Conservation (phyloP, 1,284 basidiomycete species). For the Fomitopsis pinicola region DNA sequence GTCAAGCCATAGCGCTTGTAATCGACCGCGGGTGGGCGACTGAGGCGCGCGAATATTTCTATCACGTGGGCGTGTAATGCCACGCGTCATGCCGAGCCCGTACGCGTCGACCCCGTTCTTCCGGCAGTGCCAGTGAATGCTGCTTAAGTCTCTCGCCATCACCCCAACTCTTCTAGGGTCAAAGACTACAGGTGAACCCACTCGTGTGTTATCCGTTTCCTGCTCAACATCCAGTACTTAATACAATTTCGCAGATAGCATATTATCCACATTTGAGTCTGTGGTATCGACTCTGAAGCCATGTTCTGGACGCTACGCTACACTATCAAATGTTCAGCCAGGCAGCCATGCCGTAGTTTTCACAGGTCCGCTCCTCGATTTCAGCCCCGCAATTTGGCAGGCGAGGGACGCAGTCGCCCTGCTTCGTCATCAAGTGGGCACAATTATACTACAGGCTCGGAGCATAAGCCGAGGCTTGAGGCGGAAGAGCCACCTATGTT, state of each 20-base stretch:
- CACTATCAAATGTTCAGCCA: background rate
- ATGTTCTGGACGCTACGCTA: slow-evolving; percentile 24
- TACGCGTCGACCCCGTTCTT: background rate
- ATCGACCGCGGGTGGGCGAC: background rate
- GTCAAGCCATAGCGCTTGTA: too few species aligned
- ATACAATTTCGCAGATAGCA: too few species aligned
- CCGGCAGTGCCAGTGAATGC: background rate
- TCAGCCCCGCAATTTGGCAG: background rate
- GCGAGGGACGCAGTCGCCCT: background rate
- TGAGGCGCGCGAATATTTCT: background rate
- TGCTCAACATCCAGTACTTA: background rate
- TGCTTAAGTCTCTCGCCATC: background rate
- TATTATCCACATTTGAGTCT: too few species aligned
- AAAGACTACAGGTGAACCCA: too few species aligned
- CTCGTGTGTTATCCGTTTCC: background rate
- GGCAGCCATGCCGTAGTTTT: background rate
- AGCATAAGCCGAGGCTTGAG: background rate
- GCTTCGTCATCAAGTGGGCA: background rate
- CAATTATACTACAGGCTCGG: background rate
- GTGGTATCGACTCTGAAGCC: background rate
- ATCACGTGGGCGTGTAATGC: background rate
- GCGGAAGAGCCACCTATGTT: slow-evolving; percentile 13
- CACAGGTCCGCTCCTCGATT: background rate
- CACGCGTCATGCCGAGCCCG: background rate
- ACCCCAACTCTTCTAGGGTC: too few species aligned